These are phyloP conservation scores for Macrolepiota fuliginosa DNA, from an alignment of 768 basidiomycete genomes.

Conservation along the genomic window DNA sequence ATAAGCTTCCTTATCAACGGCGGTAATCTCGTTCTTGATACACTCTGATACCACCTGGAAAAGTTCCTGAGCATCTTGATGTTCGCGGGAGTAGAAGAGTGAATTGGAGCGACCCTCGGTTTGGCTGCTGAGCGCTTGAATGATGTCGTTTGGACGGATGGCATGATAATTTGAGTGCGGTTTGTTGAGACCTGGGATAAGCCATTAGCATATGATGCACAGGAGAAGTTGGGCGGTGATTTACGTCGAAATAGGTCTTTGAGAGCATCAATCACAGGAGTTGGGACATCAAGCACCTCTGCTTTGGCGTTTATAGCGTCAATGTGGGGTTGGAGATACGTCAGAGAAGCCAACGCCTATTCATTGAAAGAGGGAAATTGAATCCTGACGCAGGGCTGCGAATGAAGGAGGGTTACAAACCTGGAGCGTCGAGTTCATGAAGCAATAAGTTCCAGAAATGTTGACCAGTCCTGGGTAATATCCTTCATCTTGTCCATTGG, in stretches of 20 bases:
- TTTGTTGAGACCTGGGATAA: slow-evolving; percentile 56
- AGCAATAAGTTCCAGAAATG: slow-evolving; percentile 94
- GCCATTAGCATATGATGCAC: slow-evolving; percentile 1
- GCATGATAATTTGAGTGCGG: slow-evolving; percentile 55
- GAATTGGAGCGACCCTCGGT: slow-evolving; percentile 52
- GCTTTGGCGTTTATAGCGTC: slow-evolving; percentile 74
- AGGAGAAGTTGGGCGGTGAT: slow-evolving; percentile 19
- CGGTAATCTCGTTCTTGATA: slow-evolving; percentile 78
- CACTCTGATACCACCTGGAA: slow-evolving; percentile 92
- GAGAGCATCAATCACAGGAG: slow-evolving; percentile 84
- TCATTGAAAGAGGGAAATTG: neutral
- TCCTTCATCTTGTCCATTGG: slow-evolving; percentile 32
- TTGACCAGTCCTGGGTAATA: slow-evolving; percentile 93
- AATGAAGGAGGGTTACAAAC: slow-evolving; percentile 31
- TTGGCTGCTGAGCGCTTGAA: slow-evolving; percentile 61
- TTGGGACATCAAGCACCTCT: slow-evolving; percentile 75
- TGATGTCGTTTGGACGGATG: slow-evolving; percentile 71
- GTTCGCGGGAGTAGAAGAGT: slow-evolving; percentile 85
- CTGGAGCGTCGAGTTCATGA: slow-evolving; percentile 97
- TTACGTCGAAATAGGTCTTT: slow-evolving; percentile 66
- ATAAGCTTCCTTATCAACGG: slow-evolving; percentile 68
- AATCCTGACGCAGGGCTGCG: too few species aligned
- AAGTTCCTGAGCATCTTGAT: slow-evolving; percentile 98
- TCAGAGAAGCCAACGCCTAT: slow-evolving; percentile 88
- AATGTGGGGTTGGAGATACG: slow-evolving; percentile 79